These are phyloP conservation scores for Stenocarpella maydis DNA, from an alignment of 2,329 filamentous ascomycete genomes.

Conservation along the genomic window DNA sequence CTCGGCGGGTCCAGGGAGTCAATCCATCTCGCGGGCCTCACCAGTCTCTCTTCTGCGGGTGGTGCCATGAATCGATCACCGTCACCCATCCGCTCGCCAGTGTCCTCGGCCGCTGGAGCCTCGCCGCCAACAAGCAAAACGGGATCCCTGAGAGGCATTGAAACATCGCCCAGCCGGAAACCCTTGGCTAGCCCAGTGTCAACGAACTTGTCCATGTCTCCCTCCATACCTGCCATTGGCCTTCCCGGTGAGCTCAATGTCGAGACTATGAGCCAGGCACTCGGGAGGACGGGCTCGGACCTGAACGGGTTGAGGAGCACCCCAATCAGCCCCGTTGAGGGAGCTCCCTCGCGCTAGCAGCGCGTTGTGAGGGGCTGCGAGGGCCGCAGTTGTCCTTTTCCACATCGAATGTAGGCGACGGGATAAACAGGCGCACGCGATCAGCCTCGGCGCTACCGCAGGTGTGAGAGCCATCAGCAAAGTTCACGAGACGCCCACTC, in stretches of 20 bases:
- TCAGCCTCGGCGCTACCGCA: conserved; percentile 11
- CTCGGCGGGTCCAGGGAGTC: conserved; percentile 69
- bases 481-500: neutral
- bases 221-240: conserved; percentile 25
- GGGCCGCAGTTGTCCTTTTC: conserved; percentile 11
- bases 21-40: conserved; percentile 73
- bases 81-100: conserved; percentile 81
- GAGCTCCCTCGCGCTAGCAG: conserved; percentile 41
- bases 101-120: conserved; percentile 65
- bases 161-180: conserved; percentile 68
- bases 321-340: conserved; percentile 65
- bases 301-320: conserved; percentile 65
- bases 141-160: conserved; percentile 76
- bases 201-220: conserved; percentile 41
- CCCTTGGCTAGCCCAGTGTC: conserved; percentile 71
- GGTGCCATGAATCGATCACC: conserved; percentile 67
- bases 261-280: conserved; percentile 91
- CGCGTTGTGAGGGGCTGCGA: conserved; percentile 20
- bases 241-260: conserved; percentile 76
- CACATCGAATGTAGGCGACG: neutral
- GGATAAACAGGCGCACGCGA: neutral
- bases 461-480: conserved; percentile 14
- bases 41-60: conserved; percentile 60
- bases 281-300: conserved; percentile 86
- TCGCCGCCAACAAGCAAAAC: conserved; percentile 82